These are phyloP conservation scores for Sphagnum contortum DNA, from an alignment of 225 moss, liverwort and hornwort species.

Conservation along the genomic window DNA sequence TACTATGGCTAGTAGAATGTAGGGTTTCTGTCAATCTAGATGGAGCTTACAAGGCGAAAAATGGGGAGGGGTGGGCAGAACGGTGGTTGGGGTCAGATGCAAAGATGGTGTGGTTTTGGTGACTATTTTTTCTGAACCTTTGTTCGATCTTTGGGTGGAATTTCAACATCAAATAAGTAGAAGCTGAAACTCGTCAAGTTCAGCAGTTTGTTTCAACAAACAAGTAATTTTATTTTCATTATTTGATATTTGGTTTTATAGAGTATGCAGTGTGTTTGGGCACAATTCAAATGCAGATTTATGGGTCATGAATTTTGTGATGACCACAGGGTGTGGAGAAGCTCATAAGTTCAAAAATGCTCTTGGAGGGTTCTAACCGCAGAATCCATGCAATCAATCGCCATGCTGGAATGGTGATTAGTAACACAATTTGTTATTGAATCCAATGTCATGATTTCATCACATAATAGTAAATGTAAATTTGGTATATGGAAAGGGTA, in stretches of 20 bases:
- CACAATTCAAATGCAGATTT: no score
- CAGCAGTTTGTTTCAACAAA: no score
- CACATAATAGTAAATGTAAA: no score
- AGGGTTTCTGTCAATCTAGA: not conserved
- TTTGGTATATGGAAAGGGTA: no score
- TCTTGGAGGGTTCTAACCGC: conserved; percentile 87
- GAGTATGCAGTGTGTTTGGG: not conserved
- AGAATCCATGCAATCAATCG: conserved; percentile 87
- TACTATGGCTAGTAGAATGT: not conserved
- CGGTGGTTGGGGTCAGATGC: conserved; percentile 91
- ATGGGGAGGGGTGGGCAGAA: conserved; percentile 30
- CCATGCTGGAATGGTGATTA: conserved; percentile 67
- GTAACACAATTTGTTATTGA: no score
- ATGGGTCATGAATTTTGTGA: not conserved
- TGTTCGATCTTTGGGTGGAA: no score
- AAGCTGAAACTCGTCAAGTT: no score
- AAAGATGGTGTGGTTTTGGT: conserved; percentile 95
- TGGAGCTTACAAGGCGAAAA: no score
- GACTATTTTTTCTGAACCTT: conserved; percentile 1
- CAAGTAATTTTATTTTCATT: no score
- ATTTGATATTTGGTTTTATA: not conserved
- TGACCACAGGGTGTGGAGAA: conserved; percentile 76
- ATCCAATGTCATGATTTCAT: no score
- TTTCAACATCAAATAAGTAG: no score
- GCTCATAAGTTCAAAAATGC: conserved; percentile 84